phyloP scores from a whole-genome alignment of 2,329 filamentous ascomycete species.

The Penicillium capsulatum region DNA sequence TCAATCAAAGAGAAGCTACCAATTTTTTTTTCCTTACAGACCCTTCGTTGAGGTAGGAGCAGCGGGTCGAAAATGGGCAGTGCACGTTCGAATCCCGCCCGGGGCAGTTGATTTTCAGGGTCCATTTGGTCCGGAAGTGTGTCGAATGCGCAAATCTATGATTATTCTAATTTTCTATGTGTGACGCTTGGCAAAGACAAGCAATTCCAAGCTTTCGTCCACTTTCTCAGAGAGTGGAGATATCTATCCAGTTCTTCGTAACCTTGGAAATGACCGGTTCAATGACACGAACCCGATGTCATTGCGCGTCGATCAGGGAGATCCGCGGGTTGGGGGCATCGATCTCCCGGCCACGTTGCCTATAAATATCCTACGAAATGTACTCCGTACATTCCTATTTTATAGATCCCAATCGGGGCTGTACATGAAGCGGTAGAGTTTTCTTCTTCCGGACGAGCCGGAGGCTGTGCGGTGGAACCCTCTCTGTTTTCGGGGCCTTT shows the following conservation, averaged over 20 bases:
- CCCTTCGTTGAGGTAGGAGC: slow-evolving; percentile 4
- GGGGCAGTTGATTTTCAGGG: no score
- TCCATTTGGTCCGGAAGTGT: no score
- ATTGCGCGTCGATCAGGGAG: slow-evolving; percentile 3
- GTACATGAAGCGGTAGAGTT: no score
- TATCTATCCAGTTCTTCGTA: no score
- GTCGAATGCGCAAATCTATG: no score
- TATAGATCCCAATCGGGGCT: no score
- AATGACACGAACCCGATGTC: slow-evolving; percentile 7
- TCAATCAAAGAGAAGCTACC: slow-evolving; percentile 73
- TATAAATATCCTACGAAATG: no score
- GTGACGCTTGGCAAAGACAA: no score
- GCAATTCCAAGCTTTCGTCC: no score
- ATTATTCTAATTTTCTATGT: no score
- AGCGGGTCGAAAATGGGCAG: background rate
- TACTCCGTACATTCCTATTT: no score
- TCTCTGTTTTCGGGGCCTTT: slow-evolving; percentile 7
- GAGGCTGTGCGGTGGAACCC: slow-evolving; percentile 23
- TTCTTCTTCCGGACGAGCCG: slow-evolving; percentile 21
- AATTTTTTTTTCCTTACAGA: slow-evolving; percentile 53
- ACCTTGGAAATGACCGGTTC: background rate
- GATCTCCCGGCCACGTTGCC: slow-evolving; percentile 18
- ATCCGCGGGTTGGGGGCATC: slow-evolving; percentile 4
- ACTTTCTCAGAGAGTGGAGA: background rate
- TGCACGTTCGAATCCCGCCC: slow-evolving; percentile 1